A percentile compares a stretch with the other conserved stretches of the same genome.
Evolutionary conservation across 176 grass and related monocot genomes (phyloP).

Genomic region (Carex cristatella): DNA sequence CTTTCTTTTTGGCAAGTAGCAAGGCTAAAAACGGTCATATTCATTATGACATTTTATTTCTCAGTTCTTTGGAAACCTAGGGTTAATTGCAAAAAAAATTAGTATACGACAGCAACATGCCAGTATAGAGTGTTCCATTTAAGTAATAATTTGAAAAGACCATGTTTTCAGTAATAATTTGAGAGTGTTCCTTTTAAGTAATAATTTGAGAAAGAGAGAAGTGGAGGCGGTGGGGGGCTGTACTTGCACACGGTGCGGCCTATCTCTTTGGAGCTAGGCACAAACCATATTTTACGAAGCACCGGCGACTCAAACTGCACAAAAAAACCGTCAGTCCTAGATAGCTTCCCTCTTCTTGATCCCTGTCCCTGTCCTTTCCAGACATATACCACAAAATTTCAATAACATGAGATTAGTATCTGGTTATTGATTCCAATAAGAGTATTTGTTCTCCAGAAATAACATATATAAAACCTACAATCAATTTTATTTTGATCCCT

Average conservation of each 20-base stretch:
- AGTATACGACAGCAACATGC: not conserved
- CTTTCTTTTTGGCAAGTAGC: not conserved
- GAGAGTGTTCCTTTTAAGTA: not conserved
- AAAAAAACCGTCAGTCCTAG: slow-evolving; percentile 90
- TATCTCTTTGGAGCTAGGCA: slow-evolving; percentile 70
- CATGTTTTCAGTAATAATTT: not conserved
- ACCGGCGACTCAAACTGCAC: slow-evolving; percentile 84
- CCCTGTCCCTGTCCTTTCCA: slow-evolving; percentile 74
- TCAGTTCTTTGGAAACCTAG: not conserved
- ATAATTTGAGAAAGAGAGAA: not conserved
- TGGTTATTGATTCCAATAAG: not conserved
- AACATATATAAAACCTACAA: not conserved
- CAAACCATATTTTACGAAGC: slow-evolving; percentile 76
- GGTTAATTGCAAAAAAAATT: not conserved
- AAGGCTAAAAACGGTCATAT: not conserved
- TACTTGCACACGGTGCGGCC: slow-evolving; percentile 79
- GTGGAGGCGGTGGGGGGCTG: not conserved
- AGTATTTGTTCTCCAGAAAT: not conserved
- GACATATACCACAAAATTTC: slow-evolving; percentile 18
- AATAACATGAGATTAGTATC: not conserved
- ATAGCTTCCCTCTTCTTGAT: slow-evolving; percentile 94
- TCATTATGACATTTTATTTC: not conserved
- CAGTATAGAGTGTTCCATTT: not conserved
- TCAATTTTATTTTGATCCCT: not conserved
- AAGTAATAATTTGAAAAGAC: not conserved